phyloP scores from a whole-genome alignment of 1,139 yeast genomes.

The Nakaseomyces glabratus region DNA sequence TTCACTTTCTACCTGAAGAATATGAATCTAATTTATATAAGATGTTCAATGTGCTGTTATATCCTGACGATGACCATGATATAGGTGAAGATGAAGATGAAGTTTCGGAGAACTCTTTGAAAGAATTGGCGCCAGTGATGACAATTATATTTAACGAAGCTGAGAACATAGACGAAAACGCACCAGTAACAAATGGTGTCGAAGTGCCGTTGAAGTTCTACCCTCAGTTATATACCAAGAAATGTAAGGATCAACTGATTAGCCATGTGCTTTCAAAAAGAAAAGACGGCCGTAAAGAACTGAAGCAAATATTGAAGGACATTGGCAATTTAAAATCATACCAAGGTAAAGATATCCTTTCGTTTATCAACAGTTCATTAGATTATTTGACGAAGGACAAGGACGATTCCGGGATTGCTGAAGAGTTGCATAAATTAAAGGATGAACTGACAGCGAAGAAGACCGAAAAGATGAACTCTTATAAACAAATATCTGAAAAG shows the following conservation, averaged over 20 bases:
- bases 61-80: slow-evolving; percentile 20
- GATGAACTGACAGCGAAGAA: slow-evolving; percentile 15
- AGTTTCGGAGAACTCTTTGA: slow-evolving; percentile 20
- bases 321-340: slow-evolving; percentile 23
- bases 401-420: slow-evolving; percentile 9
- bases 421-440: slow-evolving; percentile 14
- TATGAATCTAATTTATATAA: slow-evolving; percentile 26
- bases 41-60: slow-evolving; percentile 28
- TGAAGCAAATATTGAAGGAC: slow-evolving; percentile 17
- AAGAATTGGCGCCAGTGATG: slow-evolving; percentile 23
- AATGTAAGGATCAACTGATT: slow-evolving; percentile 22
- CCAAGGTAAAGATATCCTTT: slow-evolving; percentile 27
- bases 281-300: slow-evolving; percentile 16
- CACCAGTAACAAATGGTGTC: slow-evolving; percentile 22
- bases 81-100: slow-evolving; percentile 8
- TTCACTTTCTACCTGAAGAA: slow-evolving; percentile 30
- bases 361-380: slow-evolving; percentile 24
- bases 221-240: slow-evolving; percentile 27
- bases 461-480: slow-evolving; percentile 18
- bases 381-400: slow-evolving; percentile 19
- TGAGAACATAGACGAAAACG: slow-evolving; percentile 21
- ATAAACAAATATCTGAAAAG: slow-evolving; percentile 20
- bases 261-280: slow-evolving; percentile 20
- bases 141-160: slow-evolving; percentile 28
- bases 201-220: slow-evolving; percentile 28